Base-by-base conservation (phyloP, 2,329 filamentous ascomycete genomes). In the Fusarium beomiforme region DNA sequence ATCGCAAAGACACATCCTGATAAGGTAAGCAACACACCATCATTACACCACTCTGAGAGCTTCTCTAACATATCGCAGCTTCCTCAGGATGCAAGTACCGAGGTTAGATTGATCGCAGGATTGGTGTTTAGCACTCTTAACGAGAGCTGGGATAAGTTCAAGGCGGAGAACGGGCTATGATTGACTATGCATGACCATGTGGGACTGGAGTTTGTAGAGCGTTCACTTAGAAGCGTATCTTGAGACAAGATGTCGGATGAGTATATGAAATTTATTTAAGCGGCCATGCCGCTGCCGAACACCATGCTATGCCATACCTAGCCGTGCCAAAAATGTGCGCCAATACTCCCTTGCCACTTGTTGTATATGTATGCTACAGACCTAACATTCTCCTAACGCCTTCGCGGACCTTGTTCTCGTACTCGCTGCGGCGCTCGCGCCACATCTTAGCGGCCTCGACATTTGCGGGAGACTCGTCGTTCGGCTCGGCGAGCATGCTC, bases 1-100 rank as follows among this genome's bases (percentile, higher is more conserved):
- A 98, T 99, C 87, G 93, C 92, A 14, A 98, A 98, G 86, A 96
- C 96, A 75, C 96, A 99, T 86, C 96, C 96, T 67, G 96, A 99
- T 81, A 99, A 99, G 92, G 96, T 98, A 86, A 82, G 89, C 39
- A 44, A 13, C 17, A 16, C 23, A 26, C 24, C 13, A 12, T 17
- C 29, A 29, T 29, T 9, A 4, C 13, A 26, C 8, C 7, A 2
- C 12, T 42, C n/a, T 21, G 6, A n/a, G 13, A 6, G 16, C 24
- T 3, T 19, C 64, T 59, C 64, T 74, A 59, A 77, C 63, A 29
- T 39, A 12, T 17, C 9, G 13, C 6, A 92, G 90, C 83, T 92
- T 67, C 84, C 90, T 5, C 89, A 89, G 81, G 85, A 90, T 69
- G 89, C 90, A 36, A 87, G 80, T 59, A 92, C 90, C 1, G 90